A percentile compares a stretch with the other conserved stretches of the same genome.
phyloP scores from a whole-genome alignment of 148 eudicot species.

The Heliamphora exappendiculata region DNA sequence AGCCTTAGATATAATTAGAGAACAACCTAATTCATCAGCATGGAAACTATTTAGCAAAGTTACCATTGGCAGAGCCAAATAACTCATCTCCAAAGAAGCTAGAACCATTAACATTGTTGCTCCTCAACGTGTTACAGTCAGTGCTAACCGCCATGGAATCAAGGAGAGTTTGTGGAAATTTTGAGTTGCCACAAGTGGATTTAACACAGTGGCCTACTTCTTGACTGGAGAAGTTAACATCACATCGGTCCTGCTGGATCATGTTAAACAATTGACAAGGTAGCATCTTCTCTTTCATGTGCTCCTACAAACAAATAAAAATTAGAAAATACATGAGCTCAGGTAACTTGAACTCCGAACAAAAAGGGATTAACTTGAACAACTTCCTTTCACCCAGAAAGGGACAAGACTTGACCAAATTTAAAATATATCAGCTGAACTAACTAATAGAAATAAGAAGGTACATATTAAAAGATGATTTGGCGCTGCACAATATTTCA shows the following conservation, averaged over 20 bases:
- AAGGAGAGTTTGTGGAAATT: conserved; percentile 1
- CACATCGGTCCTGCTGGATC: conserved; percentile 13
- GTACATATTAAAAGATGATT: neutral
- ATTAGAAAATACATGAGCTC: neutral
- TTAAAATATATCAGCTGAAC: neutral
- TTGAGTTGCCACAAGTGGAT: conserved; percentile 9
- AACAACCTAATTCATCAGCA: neutral
- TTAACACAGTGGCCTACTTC: conserved; percentile 6
- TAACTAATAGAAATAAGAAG: neutral
- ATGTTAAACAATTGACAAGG: conserved; percentile 16
- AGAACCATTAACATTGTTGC: conserved; percentile 13
- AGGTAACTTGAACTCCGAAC: conserved; percentile 11
- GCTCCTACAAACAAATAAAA: conserved; percentile 17
- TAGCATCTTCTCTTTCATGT: conserved; percentile 17
- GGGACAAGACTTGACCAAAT: neutral
- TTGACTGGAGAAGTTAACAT: conserved; percentile 13
- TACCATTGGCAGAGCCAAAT: conserved; percentile 1
- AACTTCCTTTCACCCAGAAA: neutral
- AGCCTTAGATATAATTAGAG: neutral
- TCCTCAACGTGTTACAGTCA: conserved; percentile 12
- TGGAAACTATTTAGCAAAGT: neutral
- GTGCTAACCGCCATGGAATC: conserved; percentile 16
- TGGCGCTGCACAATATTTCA: neutral
- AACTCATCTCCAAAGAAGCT: conserved; percentile 10
- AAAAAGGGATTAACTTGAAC: neutral